Conservation (phyloP, 371 early-diverging fungal species). For the Zopfochytrium polystomum region DNA sequence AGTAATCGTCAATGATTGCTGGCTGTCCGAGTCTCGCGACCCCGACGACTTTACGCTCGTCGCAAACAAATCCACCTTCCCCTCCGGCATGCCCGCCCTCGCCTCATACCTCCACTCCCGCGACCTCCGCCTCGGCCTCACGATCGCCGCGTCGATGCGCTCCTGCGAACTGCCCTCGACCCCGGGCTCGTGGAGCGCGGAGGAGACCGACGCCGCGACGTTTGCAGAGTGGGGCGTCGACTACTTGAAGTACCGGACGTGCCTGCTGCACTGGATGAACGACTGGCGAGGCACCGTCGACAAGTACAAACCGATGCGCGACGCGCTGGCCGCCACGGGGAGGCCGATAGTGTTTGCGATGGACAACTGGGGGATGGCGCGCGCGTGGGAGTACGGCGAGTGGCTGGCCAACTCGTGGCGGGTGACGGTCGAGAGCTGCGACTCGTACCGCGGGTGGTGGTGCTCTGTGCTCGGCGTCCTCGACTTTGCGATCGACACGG, state of each 20-base stretch:
- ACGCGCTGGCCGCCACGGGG: constrained; percentile 45
- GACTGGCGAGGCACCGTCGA: constrained; percentile 11
- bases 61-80: constrained; percentile 37
- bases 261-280: no score
- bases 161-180: no score
- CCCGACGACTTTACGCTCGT: constrained; percentile 38
- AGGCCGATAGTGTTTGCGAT: constrained; percentile 44
- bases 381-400: constrained; percentile 42
- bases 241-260: constrained; percentile 52
- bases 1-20: constrained; percentile 51
- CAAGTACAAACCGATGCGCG: constrained; percentile 32
- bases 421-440: constrained; percentile 43
- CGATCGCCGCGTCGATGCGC: no score
- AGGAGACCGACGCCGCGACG: constrained; percentile 39
- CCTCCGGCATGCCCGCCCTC: constrained; percentile 40
- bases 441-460: no score
- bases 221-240: constrained; percentile 48
- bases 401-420: constrained; percentile 44
- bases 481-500: no score
- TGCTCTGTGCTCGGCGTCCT: no score
- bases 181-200: constrained; percentile 38
- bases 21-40: constrained; percentile 37
- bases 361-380: constrained; percentile 49
- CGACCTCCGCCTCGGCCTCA: constrained; percentile 1
- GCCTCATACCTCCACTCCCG: constrained; percentile 36